phyloP scores from a whole-genome alignment of 163 green algal species.

The Scenedesmus sp. region DNA sequence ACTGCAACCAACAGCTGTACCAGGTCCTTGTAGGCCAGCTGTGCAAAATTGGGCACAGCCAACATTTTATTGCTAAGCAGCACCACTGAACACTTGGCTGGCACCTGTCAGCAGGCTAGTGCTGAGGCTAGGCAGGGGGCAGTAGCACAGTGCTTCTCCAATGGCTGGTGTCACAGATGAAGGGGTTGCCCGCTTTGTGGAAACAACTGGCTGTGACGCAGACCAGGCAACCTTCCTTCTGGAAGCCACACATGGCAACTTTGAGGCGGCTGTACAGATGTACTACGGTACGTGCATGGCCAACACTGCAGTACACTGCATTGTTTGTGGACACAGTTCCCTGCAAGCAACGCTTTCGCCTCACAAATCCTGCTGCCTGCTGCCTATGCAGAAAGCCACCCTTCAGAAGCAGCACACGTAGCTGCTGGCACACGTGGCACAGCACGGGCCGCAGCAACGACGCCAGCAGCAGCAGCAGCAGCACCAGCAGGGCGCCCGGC shows the following conservation, averaged over 20 bases:
- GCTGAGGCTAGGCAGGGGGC: neutral
- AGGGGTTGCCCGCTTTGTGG: slow-evolving; percentile 38
- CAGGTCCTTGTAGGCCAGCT: neutral
- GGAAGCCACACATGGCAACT: slow-evolving; percentile 62
- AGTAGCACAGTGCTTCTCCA: neutral
- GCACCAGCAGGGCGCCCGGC: neutral
- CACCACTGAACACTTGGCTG: neutral
- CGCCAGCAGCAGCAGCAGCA: slow-evolving; percentile 45
- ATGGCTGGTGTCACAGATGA: slow-evolving; percentile 14
- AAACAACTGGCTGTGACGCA: slow-evolving; percentile 49
- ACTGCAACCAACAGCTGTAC: neutral
- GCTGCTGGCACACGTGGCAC: neutral
- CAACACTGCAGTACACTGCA: neutral
- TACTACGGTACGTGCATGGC: slow-evolving; percentile 54
- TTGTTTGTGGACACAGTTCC: neutral
- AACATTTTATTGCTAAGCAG: neutral
- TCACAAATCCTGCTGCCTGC: neutral
- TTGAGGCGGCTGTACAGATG: slow-evolving; percentile 64
- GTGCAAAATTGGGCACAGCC: neutral
- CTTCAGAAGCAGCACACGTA: slow-evolving; percentile 5
- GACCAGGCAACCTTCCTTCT: slow-evolving; percentile 64
- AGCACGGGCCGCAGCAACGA: slow-evolving; percentile 11
- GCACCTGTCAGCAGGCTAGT: neutral
- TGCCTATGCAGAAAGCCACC: slow-evolving; percentile 30
- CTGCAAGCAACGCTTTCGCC: neutral